Evolutionary conservation across 768 basidiomycete species (phyloP).

Genomic region (Suillus luteus): DNA sequence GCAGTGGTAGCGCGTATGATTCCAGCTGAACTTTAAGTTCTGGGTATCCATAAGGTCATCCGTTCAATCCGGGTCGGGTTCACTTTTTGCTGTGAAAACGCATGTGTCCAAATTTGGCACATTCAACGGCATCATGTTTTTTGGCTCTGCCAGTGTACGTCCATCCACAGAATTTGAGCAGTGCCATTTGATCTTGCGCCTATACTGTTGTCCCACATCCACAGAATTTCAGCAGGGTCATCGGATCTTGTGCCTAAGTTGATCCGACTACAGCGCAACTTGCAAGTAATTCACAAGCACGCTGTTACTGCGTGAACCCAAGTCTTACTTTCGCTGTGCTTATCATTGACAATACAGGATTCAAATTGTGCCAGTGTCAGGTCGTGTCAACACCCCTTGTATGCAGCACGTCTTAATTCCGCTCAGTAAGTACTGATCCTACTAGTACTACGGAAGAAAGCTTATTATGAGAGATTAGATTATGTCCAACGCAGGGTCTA

Average conservation of each 20-base stretch:
- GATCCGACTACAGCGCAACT: background rate
- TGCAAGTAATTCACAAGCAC: background rate
- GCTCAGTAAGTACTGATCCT: background rate
- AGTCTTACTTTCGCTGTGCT: background rate
- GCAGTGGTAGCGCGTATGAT: constrained; percentile 38
- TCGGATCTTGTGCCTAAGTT: background rate
- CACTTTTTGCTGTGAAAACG: background rate
- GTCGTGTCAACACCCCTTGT: background rate
- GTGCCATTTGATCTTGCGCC: background rate
- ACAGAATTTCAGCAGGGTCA: too few species aligned
- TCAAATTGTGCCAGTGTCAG: too few species aligned
- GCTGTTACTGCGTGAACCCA: background rate
- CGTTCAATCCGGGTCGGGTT: constrained; percentile 44
- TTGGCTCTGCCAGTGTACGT: background rate
- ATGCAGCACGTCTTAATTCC: background rate
- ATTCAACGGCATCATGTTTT: background rate
- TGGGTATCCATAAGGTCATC: constrained; percentile 46
- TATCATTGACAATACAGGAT: background rate
- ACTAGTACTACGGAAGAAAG: too few species aligned
- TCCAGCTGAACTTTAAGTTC: constrained; percentile 21
- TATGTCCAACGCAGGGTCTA: too few species aligned
- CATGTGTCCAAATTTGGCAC: background rate
- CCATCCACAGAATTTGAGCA: background rate
- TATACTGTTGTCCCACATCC: background rate
- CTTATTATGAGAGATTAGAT: too few species aligned